Conservation (phyloP, 768 basidiomycete species). For the Kwoniella europaea region DNA sequence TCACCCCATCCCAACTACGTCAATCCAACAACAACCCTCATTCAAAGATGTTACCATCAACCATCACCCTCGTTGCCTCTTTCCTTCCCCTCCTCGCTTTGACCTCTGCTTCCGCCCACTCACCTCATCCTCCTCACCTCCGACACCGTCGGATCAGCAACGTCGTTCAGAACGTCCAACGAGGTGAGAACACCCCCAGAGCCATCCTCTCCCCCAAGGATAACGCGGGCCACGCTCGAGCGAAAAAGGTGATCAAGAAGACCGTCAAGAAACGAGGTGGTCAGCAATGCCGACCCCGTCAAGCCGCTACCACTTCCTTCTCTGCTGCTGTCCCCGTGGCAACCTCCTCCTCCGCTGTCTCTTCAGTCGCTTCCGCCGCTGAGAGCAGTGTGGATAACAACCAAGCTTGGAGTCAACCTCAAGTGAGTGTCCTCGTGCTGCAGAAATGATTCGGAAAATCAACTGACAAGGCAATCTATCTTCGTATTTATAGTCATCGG, state of each 20-base stretch:
- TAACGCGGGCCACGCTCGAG: conserved; percentile 42
- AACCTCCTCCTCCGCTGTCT: conserved; percentile 16
- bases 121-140: conserved; percentile 29
- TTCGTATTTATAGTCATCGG: not conserved
- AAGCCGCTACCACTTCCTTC: conserved; percentile 12
- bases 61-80: conserved; percentile 32
- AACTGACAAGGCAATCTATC: not conserved
- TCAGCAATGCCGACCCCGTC: conserved; percentile 33
- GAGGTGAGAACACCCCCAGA: conserved; percentile 13
- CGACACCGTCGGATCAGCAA: conserved; percentile 41
- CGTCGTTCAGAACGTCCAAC: conserved; percentile 16
- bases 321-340: conserved; percentile 11
- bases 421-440: conserved; percentile 5
- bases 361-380: conserved; percentile 10
- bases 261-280: conserved; percentile 36
- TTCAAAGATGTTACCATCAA: conserved; percentile 15
- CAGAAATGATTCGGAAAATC: not conserved
- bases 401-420: conserved; percentile 16
- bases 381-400: not conserved
- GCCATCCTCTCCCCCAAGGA: conserved; percentile 24
- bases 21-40: not conserved
- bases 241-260: conserved; percentile 40
- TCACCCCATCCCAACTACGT: conserved; percentile 3
- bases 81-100: conserved; percentile 42
- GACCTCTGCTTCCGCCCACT: conserved; percentile 21